These are phyloP conservation scores for Labyrinthula sp. DNA, from an alignment of 352 stramenopile species.

Conservation along the genomic window DNA sequence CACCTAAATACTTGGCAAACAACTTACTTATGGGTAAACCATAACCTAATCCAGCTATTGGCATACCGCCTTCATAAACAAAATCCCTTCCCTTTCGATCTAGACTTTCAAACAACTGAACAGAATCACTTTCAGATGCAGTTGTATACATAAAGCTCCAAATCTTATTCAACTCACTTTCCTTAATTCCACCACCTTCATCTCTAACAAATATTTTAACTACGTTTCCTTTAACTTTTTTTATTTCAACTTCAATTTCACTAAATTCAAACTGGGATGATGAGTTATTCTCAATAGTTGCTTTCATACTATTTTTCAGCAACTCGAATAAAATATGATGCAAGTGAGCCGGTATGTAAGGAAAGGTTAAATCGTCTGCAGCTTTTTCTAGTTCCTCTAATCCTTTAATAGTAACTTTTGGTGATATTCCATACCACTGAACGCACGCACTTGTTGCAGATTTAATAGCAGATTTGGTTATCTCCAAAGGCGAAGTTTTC, in stretches of 20 bases:
- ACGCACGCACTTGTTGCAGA: slow-evolving; percentile 95
- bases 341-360: slow-evolving; percentile 74
- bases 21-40: slow-evolving; percentile 67
- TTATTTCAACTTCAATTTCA: no score
- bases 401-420: slow-evolving; percentile 89
- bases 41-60: slow-evolving; percentile 83
- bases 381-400: no score
- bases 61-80: no score
- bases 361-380: slow-evolving; percentile 98
- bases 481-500: slow-evolving; percentile 78
- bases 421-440: slow-evolving; percentile 91
- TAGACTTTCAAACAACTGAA: no score
- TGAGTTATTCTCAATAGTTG: slow-evolving; percentile 89
- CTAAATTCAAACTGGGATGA: no score
- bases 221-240: no score
- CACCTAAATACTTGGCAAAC: slow-evolving; percentile 98
- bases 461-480: slow-evolving; percentile 83
- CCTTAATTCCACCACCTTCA: slow-evolving; percentile 63
- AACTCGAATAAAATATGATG: slow-evolving; percentile 98
- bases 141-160: slow-evolving; percentile 76
- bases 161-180: slow-evolving; percentile 61
- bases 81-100: no score
- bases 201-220: no score
- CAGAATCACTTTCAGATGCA: slow-evolving; percentile 34
- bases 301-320: slow-evolving; percentile 96